phyloP scores from a whole-genome alignment of 2,329 filamentous ascomycete genomes.

The Blastomyces parvus region DNA sequence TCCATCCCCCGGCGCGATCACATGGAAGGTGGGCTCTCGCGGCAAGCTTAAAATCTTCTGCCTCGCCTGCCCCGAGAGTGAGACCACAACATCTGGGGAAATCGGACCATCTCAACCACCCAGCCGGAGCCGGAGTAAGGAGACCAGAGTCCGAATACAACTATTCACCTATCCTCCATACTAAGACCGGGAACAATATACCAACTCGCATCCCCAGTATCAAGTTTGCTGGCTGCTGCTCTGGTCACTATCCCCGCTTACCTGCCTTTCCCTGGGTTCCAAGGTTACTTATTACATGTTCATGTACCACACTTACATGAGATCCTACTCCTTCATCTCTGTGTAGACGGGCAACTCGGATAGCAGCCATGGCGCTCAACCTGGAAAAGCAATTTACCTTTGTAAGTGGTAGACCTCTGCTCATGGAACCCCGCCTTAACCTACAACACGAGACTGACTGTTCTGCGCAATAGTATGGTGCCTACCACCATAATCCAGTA shows the following conservation, averaged over 20 bases:
- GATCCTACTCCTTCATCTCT: not conserved
- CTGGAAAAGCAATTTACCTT: constrained; percentile 59
- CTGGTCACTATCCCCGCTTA: no score
- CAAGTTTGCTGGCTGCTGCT: not conserved
- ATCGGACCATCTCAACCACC: not conserved
- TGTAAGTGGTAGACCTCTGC: constrained; percentile 37
- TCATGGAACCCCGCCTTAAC: not conserved
- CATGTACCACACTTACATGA: not conserved
- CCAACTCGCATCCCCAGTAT: not conserved
- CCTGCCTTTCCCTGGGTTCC: no score
- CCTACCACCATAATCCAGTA: constrained; percentile 57
- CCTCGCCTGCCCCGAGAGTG: no score
- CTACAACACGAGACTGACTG: constrained; percentile 7
- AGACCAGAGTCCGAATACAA: not conserved
- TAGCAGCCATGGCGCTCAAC: constrained; percentile 36
- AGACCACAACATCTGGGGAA: not conserved
- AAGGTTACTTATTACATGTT: not conserved
- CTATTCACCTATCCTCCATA: not conserved
- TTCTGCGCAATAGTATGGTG: constrained; percentile 46
- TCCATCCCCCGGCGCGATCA: no score
- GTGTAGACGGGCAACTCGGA: not conserved
- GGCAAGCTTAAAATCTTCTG: not conserved
- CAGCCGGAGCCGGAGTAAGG: not conserved
- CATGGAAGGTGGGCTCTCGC: not conserved
- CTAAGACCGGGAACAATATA: not conserved